phyloP scores from a whole-genome alignment of 805 yeast species.

The Metschnikowia arizonensis region DNA sequence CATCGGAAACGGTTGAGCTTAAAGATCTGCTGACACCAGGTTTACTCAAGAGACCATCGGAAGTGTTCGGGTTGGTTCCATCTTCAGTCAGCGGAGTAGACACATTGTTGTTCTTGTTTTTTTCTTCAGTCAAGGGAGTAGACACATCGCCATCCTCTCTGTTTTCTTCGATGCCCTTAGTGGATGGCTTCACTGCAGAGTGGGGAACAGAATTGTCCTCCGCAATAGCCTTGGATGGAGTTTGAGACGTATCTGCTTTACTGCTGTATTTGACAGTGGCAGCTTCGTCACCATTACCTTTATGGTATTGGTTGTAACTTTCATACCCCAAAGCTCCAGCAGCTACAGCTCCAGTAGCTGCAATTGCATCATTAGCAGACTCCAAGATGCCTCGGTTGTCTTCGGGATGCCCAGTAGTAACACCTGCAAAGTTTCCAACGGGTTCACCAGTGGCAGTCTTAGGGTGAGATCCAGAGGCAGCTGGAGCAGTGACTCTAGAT shows the following conservation, averaged over 20 bases:
- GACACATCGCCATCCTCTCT: neutral
- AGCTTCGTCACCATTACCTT: conserved; percentile 6
- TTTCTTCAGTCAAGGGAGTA: neutral
- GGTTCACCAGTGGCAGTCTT: conserved; percentile 1
- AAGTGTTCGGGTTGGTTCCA: neutral
- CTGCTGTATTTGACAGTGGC: conserved; percentile 6
- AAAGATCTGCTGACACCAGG: conserved; percentile 7
- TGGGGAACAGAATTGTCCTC: conserved; percentile 1
- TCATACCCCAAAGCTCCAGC: conserved; percentile 21
- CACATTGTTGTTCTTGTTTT: neutral
- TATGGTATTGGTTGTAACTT: conserved; percentile 16
- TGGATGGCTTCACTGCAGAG: conserved; percentile 2
- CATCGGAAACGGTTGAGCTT: neutral
- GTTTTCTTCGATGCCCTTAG: neutral
- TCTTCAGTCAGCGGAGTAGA: neutral
- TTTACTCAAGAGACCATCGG: conserved; percentile 13
- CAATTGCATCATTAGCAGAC: conserved; percentile 16
- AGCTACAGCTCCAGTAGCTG: conserved; percentile 22
- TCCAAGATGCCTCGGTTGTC: conserved; percentile 9
- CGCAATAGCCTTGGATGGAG: conserved; percentile 1
- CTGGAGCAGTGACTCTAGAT: neutral
- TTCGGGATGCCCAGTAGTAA: conserved; percentile 1
- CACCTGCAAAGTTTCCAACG: neutral
- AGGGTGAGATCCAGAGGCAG: neutral
- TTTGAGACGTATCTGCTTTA: conserved; percentile 1